Evolutionary conservation across 495 filamentous ascomycete genomes (phyloP).

Genomic region (Parachaetomium inaequale): DNA sequence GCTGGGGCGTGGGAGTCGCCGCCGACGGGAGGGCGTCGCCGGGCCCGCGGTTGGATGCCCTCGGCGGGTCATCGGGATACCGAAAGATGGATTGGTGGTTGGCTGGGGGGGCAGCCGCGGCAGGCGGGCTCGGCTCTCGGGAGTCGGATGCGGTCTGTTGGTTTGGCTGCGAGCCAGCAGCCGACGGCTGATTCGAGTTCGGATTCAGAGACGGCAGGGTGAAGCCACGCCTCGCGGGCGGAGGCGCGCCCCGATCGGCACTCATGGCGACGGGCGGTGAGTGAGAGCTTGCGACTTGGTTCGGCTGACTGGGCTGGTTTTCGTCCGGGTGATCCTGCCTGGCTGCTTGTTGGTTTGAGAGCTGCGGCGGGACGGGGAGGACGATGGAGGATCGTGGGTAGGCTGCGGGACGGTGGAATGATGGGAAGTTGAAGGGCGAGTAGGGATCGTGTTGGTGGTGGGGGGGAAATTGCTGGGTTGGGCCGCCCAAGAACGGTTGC

Average conservation of each 20-base stretch:
- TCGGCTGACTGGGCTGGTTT: constrained; percentile 1
- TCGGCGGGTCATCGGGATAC: neutral
- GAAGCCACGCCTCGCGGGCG: neutral
- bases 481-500: constrained; percentile 1
- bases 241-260: neutral
- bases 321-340: constrained; percentile 1
- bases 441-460: constrained; percentile 14
- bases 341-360: neutral
- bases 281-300: neutral
- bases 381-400: constrained; percentile 1
- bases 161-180: neutral
- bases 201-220: constrained; percentile 3
- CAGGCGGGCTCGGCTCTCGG: constrained; percentile 18
- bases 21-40: neutral
- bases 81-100: neutral
- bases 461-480: constrained; percentile 6
- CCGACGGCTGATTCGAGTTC: neutral
- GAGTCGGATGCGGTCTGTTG: constrained; percentile 16
- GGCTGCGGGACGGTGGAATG: constrained; percentile 5
- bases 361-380: neutral
- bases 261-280: constrained; percentile 1
- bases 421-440: neutral
- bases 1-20: neutral
- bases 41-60: neutral
- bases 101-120: neutral